Conservation (phyloP, 768 basidiomycete genomes). For the Serendipita vermifera region DNA sequence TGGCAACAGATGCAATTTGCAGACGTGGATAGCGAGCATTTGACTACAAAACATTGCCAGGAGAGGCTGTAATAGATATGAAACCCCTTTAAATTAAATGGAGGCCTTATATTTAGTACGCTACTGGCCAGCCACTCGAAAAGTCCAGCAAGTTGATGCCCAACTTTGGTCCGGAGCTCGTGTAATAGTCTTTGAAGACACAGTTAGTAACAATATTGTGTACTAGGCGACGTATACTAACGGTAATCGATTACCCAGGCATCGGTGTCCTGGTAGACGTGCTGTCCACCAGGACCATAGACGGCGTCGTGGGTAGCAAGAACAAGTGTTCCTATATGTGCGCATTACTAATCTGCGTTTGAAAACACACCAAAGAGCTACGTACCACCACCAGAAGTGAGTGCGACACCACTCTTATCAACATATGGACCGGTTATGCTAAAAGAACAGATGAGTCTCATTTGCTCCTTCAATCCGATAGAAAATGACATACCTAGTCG, state of each 20-base stretch:
- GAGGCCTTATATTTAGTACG: too few relatives aligned
- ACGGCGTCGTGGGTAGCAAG: slow-evolving; percentile 7
- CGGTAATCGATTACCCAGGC: slow-evolving; percentile 40
- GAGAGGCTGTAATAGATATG: too few relatives aligned
- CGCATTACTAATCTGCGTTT: slow-evolving; percentile 27
- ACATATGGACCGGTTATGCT: slow-evolving; percentile 36
- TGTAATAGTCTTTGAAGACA: slow-evolving; percentile 35
- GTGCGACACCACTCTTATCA: slow-evolving; percentile 33
- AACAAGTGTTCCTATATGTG: neutral
- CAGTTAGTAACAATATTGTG: neutral
- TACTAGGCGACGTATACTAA: slow-evolving; percentile 20
- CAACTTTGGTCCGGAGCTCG: slow-evolving; percentile 29
- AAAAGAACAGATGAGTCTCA: neutral
- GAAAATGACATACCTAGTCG: slow-evolving; percentile 26
- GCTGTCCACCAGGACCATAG: slow-evolving; percentile 42
- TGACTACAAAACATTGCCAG: too few relatives aligned
- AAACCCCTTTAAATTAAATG: too few relatives aligned
- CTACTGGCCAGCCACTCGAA: slow-evolving; percentile 39
- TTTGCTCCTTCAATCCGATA: neutral
- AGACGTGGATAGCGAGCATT: too few relatives aligned
- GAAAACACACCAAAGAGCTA: slow-evolving; percentile 35
- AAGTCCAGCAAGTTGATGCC: slow-evolving; percentile 38
- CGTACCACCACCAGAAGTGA: slow-evolving; percentile 40
- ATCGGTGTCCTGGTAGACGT: slow-evolving; percentile 28
- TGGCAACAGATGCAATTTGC: too few relatives aligned